Conservation (phyloP, 2,329 filamentous ascomycete species). For the Ophiostoma fasciatum region DNA sequence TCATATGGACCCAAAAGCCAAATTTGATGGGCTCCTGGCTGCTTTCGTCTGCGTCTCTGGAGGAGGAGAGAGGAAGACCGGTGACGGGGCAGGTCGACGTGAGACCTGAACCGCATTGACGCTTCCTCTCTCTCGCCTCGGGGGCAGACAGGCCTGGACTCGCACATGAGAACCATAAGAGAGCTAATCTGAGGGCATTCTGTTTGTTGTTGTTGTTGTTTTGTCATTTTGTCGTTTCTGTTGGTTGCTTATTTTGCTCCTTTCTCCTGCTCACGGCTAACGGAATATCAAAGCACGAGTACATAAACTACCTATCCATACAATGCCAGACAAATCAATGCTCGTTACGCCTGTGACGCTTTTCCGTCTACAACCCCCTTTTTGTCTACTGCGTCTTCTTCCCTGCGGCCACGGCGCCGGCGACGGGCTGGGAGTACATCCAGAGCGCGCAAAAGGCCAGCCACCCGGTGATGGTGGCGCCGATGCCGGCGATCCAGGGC, state of each 20-base stretch:
- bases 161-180: constrained; percentile 9
- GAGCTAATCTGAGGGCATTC: constrained; percentile 14
- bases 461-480: constrained; percentile 71
- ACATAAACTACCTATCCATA: neutral
- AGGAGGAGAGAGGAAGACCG: neutral
- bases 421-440: constrained; percentile 52
- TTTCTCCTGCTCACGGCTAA: neutral
- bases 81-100: neutral
- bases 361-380: neutral
- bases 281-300: neutral
- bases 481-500: constrained; percentile 87
- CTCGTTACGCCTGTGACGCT: neutral
- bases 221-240: neutral
- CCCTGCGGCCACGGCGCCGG: constrained; percentile 15
- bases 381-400: constrained; percentile 32
- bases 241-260: neutral
- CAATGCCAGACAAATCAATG: neutral
- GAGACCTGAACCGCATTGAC: constrained; percentile 1
- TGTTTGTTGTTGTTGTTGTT: neutral
- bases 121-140: neutral
- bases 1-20: constrained; percentile 10
- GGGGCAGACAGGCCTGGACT: neutral
- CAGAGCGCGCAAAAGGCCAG: constrained; percentile 73
- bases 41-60: neutral
- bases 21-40: constrained; percentile 8